A percentile compares a stretch with the other conserved stretches of the same genome.
Conservation (phyloP, 2,329 filamentous ascomycete species). For the Talaromyces sp. region DNA sequence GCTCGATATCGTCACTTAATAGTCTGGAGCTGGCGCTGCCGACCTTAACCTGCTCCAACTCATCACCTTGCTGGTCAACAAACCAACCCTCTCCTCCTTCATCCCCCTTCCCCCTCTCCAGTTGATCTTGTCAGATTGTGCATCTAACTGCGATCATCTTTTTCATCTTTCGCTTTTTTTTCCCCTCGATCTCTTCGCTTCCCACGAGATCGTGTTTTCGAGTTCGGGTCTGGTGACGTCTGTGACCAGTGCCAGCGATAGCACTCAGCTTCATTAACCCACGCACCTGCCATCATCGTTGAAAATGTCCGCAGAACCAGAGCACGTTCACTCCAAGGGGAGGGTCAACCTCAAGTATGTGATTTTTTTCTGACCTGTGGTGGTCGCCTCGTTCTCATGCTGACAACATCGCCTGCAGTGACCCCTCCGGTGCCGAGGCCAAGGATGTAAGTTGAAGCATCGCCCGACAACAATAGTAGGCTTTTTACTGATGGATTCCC, state of each 20-base stretch:
- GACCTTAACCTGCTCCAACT: constrained; percentile 18
- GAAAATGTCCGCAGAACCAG: constrained; percentile 66
- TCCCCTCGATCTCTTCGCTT: constrained; percentile 5
- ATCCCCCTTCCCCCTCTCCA: constrained; percentile 11
- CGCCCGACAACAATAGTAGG: background rate
- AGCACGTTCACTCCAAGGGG: constrained; percentile 62
- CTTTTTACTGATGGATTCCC: constrained; percentile 20
- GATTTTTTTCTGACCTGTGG: background rate
- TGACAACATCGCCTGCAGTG: constrained; percentile 53
- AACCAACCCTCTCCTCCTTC: constrained; percentile 6
- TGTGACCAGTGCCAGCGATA: constrained; percentile 8
- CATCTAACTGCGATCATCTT: constrained; percentile 11
- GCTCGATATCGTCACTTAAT: constrained; percentile 34
- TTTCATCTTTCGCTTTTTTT: constrained; percentile 6
- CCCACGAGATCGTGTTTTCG: constrained; percentile 6
- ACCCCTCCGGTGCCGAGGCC: constrained; percentile 81
- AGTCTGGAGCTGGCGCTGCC: constrained; percentile 25
- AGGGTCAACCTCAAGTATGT: constrained; percentile 79
- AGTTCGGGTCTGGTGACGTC: constrained; percentile 12
- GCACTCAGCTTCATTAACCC: constrained; percentile 3
- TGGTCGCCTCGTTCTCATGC: constrained; percentile 16
- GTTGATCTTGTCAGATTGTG: constrained; percentile 7
- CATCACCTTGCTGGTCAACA: constrained; percentile 14
- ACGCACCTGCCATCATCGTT: constrained; percentile 2
- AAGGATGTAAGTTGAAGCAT: constrained; percentile 61